phyloP scores from a whole-genome alignment of 345 rosid species.

The Excoecaria cochinchinensis region DNA sequence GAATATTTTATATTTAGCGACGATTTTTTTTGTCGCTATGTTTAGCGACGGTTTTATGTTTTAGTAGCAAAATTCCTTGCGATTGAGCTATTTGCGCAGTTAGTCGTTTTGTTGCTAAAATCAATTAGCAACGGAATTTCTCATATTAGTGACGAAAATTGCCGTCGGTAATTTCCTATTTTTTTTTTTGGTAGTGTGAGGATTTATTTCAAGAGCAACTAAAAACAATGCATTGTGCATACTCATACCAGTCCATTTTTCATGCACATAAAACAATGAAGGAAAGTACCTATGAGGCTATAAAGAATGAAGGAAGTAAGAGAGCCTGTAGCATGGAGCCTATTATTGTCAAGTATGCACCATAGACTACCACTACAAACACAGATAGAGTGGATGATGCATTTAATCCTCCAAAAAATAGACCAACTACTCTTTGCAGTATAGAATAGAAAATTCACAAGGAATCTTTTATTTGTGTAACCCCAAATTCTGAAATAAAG shows the following conservation, averaged over 20 bases:
- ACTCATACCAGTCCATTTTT: background rate
- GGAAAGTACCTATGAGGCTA: constrained; percentile 77
- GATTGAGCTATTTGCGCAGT: too few species aligned
- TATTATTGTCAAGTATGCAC: constrained; percentile 78
- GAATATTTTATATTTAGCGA: too few species aligned
- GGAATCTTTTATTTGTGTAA: background rate
- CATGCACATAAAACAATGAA: constrained; percentile 6
- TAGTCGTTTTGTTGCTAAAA: too few species aligned
- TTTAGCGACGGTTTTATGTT: too few species aligned
- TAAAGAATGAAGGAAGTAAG: constrained; percentile 97
- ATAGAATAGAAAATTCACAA: constrained; percentile 16
- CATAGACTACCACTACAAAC: constrained; percentile 74
- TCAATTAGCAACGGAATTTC: too few species aligned
- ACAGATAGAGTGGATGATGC: constrained; percentile 86
- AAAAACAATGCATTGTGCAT: background rate
- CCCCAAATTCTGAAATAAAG: background rate
- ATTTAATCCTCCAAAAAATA: constrained; percentile 82
- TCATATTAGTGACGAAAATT: too few species aligned
- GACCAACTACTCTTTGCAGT: constrained; percentile 55
- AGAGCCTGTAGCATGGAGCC: constrained; percentile 81
- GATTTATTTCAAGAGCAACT: background rate
- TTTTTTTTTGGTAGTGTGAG: too few species aligned
- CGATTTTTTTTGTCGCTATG: too few species aligned
- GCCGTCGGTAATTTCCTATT: too few species aligned
- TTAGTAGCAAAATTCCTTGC: too few species aligned